These are phyloP conservation scores for Aspergillus eucalypticola DNA, from an alignment of 2,329 filamentous ascomycete genomes.

Conservation along the genomic window DNA sequence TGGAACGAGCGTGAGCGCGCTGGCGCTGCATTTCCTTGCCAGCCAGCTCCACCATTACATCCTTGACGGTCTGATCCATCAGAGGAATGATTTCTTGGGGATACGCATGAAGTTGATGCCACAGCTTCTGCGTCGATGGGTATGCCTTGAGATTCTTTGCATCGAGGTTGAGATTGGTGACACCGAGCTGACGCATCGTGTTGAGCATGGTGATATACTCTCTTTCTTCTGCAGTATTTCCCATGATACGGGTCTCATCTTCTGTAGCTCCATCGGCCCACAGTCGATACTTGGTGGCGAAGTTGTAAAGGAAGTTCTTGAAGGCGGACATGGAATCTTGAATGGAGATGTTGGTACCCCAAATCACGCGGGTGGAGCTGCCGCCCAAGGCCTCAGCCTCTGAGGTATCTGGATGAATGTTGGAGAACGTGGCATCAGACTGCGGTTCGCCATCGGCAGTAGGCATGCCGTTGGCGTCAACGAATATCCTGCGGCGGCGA, in stretches of 20 bases:
- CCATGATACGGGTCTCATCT: slow-evolving; percentile 68
- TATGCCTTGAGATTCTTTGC: slow-evolving; percentile 88
- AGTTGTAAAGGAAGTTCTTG: slow-evolving; percentile 90
- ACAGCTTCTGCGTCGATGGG: slow-evolving; percentile 87
- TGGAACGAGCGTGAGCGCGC: slow-evolving; percentile 56
- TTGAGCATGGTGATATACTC: slow-evolving; percentile 84
- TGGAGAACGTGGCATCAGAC: slow-evolving; percentile 67
- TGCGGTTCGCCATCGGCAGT: slow-evolving; percentile 50
- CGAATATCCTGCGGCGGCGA: slow-evolving; percentile 61
- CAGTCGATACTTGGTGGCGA: slow-evolving; percentile 90
- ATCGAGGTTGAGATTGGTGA: slow-evolving; percentile 83
- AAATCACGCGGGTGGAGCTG: slow-evolving; percentile 78
- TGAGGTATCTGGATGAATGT: slow-evolving; percentile 78
- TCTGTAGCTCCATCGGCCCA: slow-evolving; percentile 82
- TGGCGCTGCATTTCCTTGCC: slow-evolving; percentile 73
- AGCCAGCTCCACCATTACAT: slow-evolving; percentile 88
- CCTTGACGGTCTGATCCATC: slow-evolving; percentile 93
- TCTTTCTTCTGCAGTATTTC: slow-evolving; percentile 70
- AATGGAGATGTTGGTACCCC: slow-evolving; percentile 96
- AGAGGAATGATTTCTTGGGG: slow-evolving; percentile 94
- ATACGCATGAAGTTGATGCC: slow-evolving; percentile 92
- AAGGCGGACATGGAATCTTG: slow-evolving; percentile 83
- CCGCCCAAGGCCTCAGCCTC: slow-evolving; percentile 88
- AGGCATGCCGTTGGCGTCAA: slow-evolving; percentile 65
- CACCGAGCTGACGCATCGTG: slow-evolving; percentile 85